These are phyloP conservation scores for Boletus subparvulus DNA, from an alignment of 768 basidiomycete genomes.

Conservation along the genomic window DNA sequence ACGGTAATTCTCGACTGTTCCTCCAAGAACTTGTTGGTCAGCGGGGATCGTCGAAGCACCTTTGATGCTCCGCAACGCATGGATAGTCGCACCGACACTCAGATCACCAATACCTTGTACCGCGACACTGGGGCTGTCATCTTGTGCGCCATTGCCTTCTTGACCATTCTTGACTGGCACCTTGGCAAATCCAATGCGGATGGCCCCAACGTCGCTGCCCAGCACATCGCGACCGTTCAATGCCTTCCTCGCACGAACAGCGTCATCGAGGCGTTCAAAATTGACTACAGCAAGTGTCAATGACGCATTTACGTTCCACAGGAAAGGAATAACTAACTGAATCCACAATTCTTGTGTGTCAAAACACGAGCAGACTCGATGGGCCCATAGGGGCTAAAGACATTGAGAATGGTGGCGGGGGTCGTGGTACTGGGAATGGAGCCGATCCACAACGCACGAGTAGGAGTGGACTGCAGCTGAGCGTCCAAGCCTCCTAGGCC, in stretches of 20 bases:
- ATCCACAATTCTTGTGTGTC: conserved; percentile 96
- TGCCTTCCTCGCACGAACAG: conserved; percentile 92
- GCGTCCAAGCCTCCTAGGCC: conserved; percentile 74
- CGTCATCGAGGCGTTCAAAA: conserved; percentile 96
- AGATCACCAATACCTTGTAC: conserved; percentile 84
- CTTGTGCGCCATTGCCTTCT: conserved; percentile 55
- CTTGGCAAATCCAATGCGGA: conserved; percentile 95
- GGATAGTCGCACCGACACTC: conserved; percentile 85
- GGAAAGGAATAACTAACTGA: conserved; percentile 51
- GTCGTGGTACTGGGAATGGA: conserved; percentile 95
- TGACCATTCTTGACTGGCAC: conserved; percentile 89
- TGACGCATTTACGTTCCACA: not conserved
- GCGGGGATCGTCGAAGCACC: conserved; percentile 91
- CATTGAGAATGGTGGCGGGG: conserved; percentile 89
- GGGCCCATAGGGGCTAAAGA: conserved; percentile 96
- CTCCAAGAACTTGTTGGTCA: conserved; percentile 90
- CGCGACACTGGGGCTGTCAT: conserved; percentile 62
- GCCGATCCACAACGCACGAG: conserved; percentile 96
- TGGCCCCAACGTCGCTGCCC: conserved; percentile 94
- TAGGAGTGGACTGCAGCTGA: conserved; percentile 87
- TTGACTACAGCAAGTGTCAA: conserved; percentile 58
- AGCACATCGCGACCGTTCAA: conserved; percentile 95
- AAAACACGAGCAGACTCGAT: conserved; percentile 96
- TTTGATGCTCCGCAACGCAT: conserved; percentile 82
- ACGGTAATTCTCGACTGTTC: conserved; percentile 91